Conservation (phyloP, 768 basidiomycete genomes). For the Leccinum rimulosum region DNA sequence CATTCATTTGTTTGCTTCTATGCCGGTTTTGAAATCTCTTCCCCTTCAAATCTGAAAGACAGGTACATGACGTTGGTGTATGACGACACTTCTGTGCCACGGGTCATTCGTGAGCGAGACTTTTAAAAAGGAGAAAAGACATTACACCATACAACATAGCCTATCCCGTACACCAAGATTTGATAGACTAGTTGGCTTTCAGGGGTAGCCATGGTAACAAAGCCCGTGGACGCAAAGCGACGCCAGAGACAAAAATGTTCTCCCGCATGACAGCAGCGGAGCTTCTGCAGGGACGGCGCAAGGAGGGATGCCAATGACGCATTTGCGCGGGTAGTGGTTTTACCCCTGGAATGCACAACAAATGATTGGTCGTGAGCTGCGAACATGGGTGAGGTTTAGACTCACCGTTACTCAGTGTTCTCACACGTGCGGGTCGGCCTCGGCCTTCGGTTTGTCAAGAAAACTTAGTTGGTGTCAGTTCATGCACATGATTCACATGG, state of each 20-base stretch:
- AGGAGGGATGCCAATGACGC: constrained; percentile 36
- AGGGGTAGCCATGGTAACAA: constrained; percentile 31
- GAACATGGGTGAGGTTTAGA: background rate
- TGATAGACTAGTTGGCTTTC: constrained; percentile 48
- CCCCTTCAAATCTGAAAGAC: background rate
- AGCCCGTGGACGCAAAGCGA: constrained; percentile 29
- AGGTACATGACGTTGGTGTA: background rate
- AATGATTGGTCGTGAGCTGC: background rate
- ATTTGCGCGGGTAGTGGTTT: constrained; percentile 37
- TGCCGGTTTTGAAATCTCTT: background rate
- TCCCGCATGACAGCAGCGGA: constrained; percentile 70
- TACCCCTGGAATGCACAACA: background rate
- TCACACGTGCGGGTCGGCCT: background rate
- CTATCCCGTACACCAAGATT: constrained; percentile 48
- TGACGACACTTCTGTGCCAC: background rate
- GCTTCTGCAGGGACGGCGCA: constrained; percentile 23
- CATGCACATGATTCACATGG: background rate
- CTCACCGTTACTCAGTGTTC: background rate
- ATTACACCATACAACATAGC: background rate
- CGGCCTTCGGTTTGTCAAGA: background rate
- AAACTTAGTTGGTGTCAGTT: background rate
- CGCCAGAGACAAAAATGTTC: constrained; percentile 55
- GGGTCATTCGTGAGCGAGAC: background rate
- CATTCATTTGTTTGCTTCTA: constrained; percentile 48
- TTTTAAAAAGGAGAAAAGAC: constrained; percentile 24